Evolutionary conservation across 2,329 filamentous ascomycete species (phyloP), one percentile per base, ranked within the genome.

Genomic region (Coniosporium tulheliwenetii): DNA sequence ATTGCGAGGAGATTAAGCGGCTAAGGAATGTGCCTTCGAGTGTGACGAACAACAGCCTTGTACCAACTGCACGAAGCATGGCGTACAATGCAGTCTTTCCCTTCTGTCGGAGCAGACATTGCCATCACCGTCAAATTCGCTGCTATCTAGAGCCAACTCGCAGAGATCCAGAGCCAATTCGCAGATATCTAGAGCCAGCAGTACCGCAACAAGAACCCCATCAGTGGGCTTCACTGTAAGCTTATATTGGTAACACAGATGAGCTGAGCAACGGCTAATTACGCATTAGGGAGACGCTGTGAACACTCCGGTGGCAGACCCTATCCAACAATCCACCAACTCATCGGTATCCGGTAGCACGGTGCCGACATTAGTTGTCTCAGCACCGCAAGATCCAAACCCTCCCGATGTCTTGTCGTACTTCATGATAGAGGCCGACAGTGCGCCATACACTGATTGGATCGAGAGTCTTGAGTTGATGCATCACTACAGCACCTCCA

Each of bases 21-120:
- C 36, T 37, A 15, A 12, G 10, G 36, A 14, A 10, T 5, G 15
- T 37, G 15, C 14, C 13, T 15, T 40, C 38, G 41, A 54, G 51
- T 56, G 54, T 38, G 48, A 56, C 39, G 54, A 56, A 44, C 45
- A 50, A 38, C 35, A 47, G 14, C 54, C 54, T 2, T 56, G 54
- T 43, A 46, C 49, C 8, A 55, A 56, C 40, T 56, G 54, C 39
- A 41, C 47, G 8, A 39, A 53, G 41, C 54, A 55, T 44, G 47
- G 48, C 12, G 52, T 55, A 2, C 41, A 48, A 10, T 56, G 54
- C 44, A 53, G 50, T 9, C 45, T 54, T 19, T 53, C 52, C n/a
- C 53, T 19, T 29, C 19, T 10, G 3, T 15, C 36, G 13, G 10
- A 15, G 3, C 32, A 15, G 14, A 3, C 32, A 35, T 15, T 15